These are phyloP conservation scores for Stachybotrys chlorohalonatus DNA, from an alignment of 2,329 filamentous ascomycete genomes.

Conservation along the genomic window DNA sequence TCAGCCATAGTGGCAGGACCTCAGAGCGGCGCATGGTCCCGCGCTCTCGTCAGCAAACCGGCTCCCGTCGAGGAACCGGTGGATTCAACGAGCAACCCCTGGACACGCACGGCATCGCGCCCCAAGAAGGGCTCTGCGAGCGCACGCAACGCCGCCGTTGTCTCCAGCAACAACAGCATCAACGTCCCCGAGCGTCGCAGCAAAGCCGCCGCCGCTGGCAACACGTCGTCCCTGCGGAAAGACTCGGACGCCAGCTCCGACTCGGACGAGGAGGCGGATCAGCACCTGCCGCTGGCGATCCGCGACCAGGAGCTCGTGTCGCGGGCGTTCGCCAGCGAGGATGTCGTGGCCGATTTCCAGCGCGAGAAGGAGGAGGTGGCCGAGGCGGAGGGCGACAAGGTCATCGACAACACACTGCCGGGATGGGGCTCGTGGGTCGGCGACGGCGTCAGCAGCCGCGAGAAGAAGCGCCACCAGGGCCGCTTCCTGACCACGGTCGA, in stretches of 20 bases:
- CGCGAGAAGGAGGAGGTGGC: conserved; percentile 66
- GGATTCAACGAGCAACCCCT: not conserved
- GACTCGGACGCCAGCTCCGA: conserved; percentile 14
- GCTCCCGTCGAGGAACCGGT: no score
- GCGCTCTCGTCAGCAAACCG: not conserved
- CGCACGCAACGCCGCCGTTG: not conserved
- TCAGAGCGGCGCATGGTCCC: no score
- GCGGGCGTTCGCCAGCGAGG: conserved; percentile 80
- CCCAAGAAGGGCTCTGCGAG: conserved; percentile 18
- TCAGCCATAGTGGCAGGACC: not conserved
- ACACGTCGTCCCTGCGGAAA: not conserved
- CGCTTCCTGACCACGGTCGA: conserved; percentile 57
- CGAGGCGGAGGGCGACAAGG: conserved; percentile 72
- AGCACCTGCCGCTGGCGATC: conserved; percentile 47
- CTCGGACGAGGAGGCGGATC: conserved; percentile 32
- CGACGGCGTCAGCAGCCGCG: conserved; percentile 64
- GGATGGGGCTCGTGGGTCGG: conserved; percentile 94
- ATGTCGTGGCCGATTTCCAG: conserved; percentile 73
- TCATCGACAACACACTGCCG: conserved; percentile 75
- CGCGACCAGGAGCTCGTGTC: conserved; percentile 62
- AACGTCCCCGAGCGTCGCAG: not conserved
- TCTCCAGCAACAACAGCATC: not conserved
- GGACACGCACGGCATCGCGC: not conserved
- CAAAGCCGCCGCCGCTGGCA: conserved; percentile 3
- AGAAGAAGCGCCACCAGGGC: conserved; percentile 54